Evolutionary conservation across 192 early-diverging fungal species (phyloP), one percentile per base, ranked within the genome.

Genomic region (Linnemannia hyalina): DNA sequence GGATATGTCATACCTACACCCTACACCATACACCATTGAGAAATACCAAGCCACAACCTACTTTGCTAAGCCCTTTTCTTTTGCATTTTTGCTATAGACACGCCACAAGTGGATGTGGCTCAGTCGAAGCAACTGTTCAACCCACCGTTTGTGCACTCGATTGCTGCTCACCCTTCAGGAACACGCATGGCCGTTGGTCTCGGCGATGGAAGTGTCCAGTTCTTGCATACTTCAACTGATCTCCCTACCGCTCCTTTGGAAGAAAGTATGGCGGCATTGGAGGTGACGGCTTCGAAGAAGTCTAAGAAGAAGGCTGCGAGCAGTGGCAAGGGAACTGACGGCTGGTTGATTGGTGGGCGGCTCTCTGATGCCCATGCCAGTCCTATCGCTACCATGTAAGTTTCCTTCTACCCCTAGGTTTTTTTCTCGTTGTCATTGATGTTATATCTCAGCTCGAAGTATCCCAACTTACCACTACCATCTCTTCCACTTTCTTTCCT

Each of bases 81-180:
- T n/a, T n/a, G n/a, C 46, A 18, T 36, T 6, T 40, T 23, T 23
- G 26, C 23, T 6, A 36, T 73, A 83, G 82, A 83, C 16, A 76
- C 69, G 38, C 88, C 49, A 75, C 87, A 41, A 47, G 68, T 52
- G 46, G 74, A 55, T 15, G 80, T 63, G 18, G 76, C 38, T 6
- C 74, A 80, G 16, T 68, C 87, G 7, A 82, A 85, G 22, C 91
- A 92, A 72, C 75, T 92, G 70, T 90, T 90, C 79, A 92, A 92
- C 41, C 91, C 91, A 23, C 91, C 91, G 0, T 92, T 92, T 85
- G 90, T 92, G n/a, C 90, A 92, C 46, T 82, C 89, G 32, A 78
- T 92, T 26, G 83, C 74, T 1, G 44, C 73, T 7, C 87, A 88
- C 78, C 77, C 80, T 15, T 82, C 88, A 41, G 91, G 90, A 18